A percentile compares a stretch with the other conserved stretches of the same genome.
Conservation (phyloP, 2,329 filamentous ascomycete species). For the Colletotrichum sp. region DNA sequence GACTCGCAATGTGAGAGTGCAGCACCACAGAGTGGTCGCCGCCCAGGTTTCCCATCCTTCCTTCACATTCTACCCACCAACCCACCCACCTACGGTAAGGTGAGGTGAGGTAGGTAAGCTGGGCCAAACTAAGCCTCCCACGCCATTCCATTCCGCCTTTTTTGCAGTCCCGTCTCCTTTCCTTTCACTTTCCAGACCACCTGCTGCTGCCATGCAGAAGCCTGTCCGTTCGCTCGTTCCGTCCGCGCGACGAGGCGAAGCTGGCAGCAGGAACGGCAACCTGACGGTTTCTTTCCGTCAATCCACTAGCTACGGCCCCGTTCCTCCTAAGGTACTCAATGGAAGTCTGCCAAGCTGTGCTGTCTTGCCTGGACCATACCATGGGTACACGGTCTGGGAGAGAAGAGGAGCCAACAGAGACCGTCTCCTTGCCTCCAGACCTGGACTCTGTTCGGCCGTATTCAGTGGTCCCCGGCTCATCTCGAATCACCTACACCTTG, state of each 20-base stretch:
- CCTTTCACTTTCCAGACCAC: neutral
- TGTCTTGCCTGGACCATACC: neutral
- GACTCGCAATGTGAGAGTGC: neutral
- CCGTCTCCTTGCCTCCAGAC: neutral
- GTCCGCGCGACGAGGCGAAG: neutral
- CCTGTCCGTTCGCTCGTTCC: neutral
- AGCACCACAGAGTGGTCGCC: neutral
- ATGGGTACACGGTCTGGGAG: neutral
- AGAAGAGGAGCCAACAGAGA: neutral
- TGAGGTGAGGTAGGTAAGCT: neutral
- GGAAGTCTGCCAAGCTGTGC: neutral
- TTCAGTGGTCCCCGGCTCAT: neutral
- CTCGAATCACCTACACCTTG: neutral
- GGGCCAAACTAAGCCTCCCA: constrained; percentile 3
- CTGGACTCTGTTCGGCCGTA: neutral
- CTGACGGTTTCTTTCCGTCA: neutral
- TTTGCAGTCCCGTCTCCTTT: neutral
- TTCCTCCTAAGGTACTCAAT: neutral
- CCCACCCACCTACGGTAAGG: neutral
- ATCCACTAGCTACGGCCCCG: neutral
- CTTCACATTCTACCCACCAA: neutral
- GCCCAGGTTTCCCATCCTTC: constrained; percentile 15
- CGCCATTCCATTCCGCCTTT: constrained; percentile 1
- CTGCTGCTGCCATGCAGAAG: neutral
- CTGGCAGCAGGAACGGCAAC: neutral